Evolutionary conservation across 164 flowering plant species (phyloP).

Genomic region (Liriodendron chinense): DNA sequence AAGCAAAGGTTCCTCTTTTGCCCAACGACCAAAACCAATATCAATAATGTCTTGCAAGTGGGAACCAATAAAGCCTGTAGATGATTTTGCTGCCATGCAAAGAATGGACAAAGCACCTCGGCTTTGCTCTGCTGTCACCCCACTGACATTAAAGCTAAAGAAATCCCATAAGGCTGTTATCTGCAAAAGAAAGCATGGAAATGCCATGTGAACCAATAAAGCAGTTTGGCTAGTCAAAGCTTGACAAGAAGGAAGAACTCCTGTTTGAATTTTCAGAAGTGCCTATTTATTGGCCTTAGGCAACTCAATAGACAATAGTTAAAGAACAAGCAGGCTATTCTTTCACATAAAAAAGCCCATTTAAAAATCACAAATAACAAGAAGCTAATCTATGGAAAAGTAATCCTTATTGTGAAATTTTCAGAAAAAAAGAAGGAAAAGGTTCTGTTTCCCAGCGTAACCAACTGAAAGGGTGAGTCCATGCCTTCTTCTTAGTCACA

Average conservation of each 20-base stretch:
- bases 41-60: conserved; percentile 87
- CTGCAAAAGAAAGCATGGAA: conserved; percentile 40
- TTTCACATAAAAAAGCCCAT: no score
- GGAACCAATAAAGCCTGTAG: conserved; percentile 57
- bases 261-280: not conserved
- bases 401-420: no score
- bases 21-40: conserved; percentile 99
- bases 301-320: no score
- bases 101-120: conserved; percentile 90
- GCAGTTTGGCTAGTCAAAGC: not conserved
- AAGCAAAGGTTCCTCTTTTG: conserved; percentile 87
- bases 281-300: no score
- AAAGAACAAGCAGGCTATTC: no score
- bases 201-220: not conserved
- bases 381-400: not conserved
- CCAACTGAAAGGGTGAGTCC: no score
- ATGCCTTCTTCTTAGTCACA: no score
- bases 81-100: conserved; percentile 94
- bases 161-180: conserved; percentile 93
- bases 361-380: not conserved
- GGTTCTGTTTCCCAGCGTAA: no score
- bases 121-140: conserved; percentile 89
- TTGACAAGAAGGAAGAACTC: not conserved
- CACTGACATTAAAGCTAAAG: conserved; percentile 83
- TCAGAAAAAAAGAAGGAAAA: no score